Conservation (phyloP, 106 monocot species). For the Allium sativum region DNA sequence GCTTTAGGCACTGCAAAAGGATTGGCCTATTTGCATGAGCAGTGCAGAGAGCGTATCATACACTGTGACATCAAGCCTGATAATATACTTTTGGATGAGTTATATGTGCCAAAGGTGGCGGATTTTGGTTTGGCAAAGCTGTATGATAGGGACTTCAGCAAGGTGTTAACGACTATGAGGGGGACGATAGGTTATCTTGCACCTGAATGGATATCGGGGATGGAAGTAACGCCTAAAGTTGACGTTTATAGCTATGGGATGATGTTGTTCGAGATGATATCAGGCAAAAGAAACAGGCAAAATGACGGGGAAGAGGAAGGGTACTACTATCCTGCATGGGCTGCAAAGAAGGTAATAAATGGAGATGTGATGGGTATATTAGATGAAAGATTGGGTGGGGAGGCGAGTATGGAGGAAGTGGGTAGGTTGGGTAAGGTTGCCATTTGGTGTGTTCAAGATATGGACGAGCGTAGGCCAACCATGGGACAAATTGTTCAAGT, state of each 20-base stretch:
- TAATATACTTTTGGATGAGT: conserved; percentile 39
- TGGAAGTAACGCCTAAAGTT: conserved; percentile 30
- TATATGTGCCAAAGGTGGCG: conserved; percentile 29
- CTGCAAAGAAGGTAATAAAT: conserved; percentile 13
- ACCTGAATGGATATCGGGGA: conserved; percentile 49
- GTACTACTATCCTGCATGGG: conserved; percentile 28
- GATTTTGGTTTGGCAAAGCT: conserved; percentile 63
- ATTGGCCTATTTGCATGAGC: conserved; percentile 26
- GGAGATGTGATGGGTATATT: conserved; percentile 5
- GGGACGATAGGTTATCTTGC: conserved; percentile 52
- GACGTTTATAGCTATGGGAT: conserved; percentile 55
- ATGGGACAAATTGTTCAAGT: conserved; percentile 23
- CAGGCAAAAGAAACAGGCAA: conserved; percentile 31
- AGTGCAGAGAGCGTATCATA: conserved; percentile 27
- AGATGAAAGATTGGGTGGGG: conserved; percentile 12
- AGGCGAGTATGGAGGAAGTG: background rate
- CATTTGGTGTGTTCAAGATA: conserved; percentile 21
- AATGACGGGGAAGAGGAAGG: conserved; percentile 1
- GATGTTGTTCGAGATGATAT: conserved; percentile 48
- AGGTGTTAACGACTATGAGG: conserved; percentile 43
- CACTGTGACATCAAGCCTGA: conserved; percentile 33
- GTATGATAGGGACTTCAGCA: conserved; percentile 39
- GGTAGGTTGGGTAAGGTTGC: conserved; percentile 7
- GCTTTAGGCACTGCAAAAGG: conserved; percentile 14
- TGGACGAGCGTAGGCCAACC: conserved; percentile 12